Conservation (phyloP, 1,139 yeast genomes). For the Wickerhamomyces sp. region DNA sequence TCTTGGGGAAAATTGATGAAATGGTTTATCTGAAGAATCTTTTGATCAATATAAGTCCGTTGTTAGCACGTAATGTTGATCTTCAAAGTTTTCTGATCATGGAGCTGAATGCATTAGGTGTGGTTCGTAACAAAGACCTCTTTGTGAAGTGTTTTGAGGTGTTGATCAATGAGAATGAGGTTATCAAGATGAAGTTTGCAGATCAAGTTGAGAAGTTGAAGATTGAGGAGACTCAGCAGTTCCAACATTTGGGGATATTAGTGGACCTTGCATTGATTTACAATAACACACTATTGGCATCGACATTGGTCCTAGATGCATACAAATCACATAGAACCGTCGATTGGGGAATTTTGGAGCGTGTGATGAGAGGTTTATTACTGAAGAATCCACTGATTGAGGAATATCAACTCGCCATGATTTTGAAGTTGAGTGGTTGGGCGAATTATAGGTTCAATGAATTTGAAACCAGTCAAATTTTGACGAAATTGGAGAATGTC, state of each 20-base stretch:
- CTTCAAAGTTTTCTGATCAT: conserved; percentile 5
- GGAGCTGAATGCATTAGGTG: conserved; percentile 3
- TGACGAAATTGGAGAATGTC: conserved; percentile 1
- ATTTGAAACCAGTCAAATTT: conserved; percentile 7
- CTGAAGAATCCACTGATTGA: conserved; percentile 17
- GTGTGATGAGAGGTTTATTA: conserved; percentile 10
- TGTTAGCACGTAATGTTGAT: neutral
- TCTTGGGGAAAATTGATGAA: too few relatives aligned
- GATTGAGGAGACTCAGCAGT: neutral
- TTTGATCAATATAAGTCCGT: neutral
- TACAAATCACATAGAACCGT: neutral
- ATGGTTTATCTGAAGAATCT: conserved; percentile 6
- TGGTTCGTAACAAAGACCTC: neutral
- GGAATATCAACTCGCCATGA: conserved; percentile 13
- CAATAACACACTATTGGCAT: conserved; percentile 3
- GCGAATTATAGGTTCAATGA: conserved; percentile 10
- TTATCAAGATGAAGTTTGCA: neutral
- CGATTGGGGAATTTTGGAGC: neutral
- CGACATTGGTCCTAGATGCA: conserved; percentile 1
- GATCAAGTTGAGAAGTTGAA: neutral
- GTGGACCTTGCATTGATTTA: conserved; percentile 2
- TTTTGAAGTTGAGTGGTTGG: conserved; percentile 9
- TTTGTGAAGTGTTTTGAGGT: neutral
- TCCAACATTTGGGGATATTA: neutral
- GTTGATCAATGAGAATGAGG: conserved; percentile 1